Percentiles rank a stretch among this genome's conserved stretches.
phyloP scores from a whole-genome alignment of 192 early-diverging fungal genomes.

The Linderina pennispora region DNA sequence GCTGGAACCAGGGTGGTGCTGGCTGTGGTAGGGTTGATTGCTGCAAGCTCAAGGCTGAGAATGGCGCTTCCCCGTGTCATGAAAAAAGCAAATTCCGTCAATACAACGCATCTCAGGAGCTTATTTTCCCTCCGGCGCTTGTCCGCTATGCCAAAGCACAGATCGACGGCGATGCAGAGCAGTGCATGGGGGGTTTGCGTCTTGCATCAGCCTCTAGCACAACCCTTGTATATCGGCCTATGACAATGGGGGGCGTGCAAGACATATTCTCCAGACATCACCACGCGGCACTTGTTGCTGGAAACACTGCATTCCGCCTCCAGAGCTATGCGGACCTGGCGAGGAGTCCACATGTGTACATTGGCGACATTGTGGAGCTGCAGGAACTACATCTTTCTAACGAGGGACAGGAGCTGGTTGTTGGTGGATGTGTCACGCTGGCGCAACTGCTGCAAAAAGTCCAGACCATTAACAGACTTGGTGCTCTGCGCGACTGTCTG shows the following conservation, averaged over 20 bases:
- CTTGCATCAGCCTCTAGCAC: neutral
- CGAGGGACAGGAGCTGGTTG: conserved; percentile 22
- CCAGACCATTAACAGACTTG: neutral
- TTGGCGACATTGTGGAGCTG: conserved; percentile 57
- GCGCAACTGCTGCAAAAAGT: conserved; percentile 37
- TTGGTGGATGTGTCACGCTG: conserved; percentile 56
- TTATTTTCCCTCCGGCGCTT: conserved; percentile 51
- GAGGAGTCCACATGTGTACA: conserved; percentile 50
- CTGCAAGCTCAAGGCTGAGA: conserved; percentile 15
- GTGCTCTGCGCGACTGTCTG: conserved; percentile 57
- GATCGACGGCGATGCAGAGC: neutral
- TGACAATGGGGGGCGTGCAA: conserved; percentile 41
- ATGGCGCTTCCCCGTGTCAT: neutral
- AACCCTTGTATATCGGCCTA: conserved; percentile 22
- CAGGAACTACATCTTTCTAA: conserved; percentile 29
- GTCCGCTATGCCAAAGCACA: conserved; percentile 28
- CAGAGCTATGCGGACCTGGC: conserved; percentile 57
- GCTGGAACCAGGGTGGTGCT: conserved; percentile 49
- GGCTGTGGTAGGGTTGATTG: conserved; percentile 23
- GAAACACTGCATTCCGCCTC: too few relatives aligned
- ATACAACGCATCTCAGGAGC: conserved; percentile 49
- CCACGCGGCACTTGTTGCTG: conserved; percentile 55
- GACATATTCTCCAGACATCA: conserved; percentile 50
- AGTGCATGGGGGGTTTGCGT: neutral
- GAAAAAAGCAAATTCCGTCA: conserved; percentile 31